Evolutionary conservation across 176 grass and related monocot genomes (phyloP), one percentile per base, ranked within the genome.

Genomic region (Oryza meridionalis): DNA sequence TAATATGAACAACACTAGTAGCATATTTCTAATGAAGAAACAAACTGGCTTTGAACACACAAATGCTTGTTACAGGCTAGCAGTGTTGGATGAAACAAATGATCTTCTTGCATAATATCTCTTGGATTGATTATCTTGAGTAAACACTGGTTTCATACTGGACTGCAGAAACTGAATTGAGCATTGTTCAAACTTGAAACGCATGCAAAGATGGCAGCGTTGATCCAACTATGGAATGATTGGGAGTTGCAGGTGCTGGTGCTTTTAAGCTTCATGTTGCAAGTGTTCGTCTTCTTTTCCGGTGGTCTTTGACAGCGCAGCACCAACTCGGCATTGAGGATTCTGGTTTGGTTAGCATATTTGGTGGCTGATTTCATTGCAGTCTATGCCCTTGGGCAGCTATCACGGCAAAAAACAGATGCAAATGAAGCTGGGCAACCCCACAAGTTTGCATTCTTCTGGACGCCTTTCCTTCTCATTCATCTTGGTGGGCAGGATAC

Each of bases 221-320:
- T 46, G 21, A 72, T 72, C 40, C 69, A 72, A 72, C 40, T 72
- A 45, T 72, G 69, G 40, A 46, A 45, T 13, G 69, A 72, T 46
- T 72, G 11, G 40, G 29, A 72, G 44, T 9, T 72, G 46, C 69
- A 45, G n/a, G 10, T 45, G 6, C 69, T 72, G 21, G 69, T 72
- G 38, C 69, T 72, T 22, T 32, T 26, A 45, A 44, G 69, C 69
- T 72, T 72, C 69, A 45, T 5, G 40, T 22, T 72, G 3, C 69
- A 46, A 22, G 13, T 72, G 12, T 72, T 46, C 22, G 11, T 45
- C 69, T 72, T 72, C 40, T 72, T 72, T 26, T 72, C n/a, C 14
- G 69, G 69, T 72, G 40, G 69, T 24, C 69, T 72, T 42, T 11
- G 69, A n/a, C 11, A n/a, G 9, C 42, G 69, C 38, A 72, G 69